phyloP scores from a whole-genome alignment of 179 eudicot genomes.

The Drosera spatulata region DNA sequence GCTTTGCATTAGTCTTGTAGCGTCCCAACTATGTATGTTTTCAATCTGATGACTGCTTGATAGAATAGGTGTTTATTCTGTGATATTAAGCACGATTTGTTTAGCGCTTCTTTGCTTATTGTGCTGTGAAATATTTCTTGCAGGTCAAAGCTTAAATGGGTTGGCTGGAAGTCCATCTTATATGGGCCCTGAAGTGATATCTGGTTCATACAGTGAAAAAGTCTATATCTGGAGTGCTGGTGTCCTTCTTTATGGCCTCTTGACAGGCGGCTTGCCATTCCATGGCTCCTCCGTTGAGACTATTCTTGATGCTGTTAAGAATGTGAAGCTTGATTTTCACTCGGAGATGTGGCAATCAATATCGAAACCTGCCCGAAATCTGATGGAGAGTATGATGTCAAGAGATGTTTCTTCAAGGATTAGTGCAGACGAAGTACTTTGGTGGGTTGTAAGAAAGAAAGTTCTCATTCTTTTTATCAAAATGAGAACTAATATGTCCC shows the following conservation, averaged over 20 bases:
- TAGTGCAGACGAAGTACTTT: constrained; percentile 69
- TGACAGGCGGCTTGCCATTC: constrained; percentile 78
- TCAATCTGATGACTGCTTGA: too few species aligned
- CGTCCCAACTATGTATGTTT: too few species aligned
- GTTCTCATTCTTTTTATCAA: background rate
- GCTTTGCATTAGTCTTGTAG: too few species aligned
- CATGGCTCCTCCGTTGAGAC: constrained; percentile 71
- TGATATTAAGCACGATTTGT: background rate
- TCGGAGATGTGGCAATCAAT: constrained; percentile 65
- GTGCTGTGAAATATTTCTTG: background rate
- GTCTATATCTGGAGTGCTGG: constrained; percentile 97
- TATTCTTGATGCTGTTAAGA: constrained; percentile 81
- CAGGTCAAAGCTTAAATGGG: constrained; percentile 85
- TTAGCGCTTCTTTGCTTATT: background rate
- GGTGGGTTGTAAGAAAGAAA: constrained; percentile 47
- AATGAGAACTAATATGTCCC: too few species aligned
- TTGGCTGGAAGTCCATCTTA: constrained; percentile 95
- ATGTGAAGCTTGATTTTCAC: constrained; percentile 49
- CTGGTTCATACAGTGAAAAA: constrained; percentile 78
- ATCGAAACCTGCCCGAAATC: constrained; percentile 82
- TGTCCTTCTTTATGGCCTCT: constrained; percentile 69
- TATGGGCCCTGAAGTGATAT: constrained; percentile 87
- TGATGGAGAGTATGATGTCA: constrained; percentile 69
- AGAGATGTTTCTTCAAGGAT: constrained; percentile 57
- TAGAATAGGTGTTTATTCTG: too few species aligned